Percentiles rank a stretch among this genome's conserved stretches.
Evolutionary conservation across 2,329 filamentous ascomycete species (phyloP).

Genomic region (Diaporthe destruens): DNA sequence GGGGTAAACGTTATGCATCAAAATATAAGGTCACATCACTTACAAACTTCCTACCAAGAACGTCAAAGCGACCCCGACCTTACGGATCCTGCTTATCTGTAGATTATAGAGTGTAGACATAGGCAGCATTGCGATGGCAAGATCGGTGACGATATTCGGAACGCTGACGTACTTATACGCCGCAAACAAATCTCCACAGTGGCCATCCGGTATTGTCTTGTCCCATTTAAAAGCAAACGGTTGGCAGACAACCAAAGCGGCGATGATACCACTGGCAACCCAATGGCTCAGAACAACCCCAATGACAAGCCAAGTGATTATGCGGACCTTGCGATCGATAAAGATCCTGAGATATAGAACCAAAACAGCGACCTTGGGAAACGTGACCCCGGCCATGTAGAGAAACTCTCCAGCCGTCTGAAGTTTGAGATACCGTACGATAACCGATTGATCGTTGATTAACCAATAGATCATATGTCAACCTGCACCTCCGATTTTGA

Average conservation of each 20-base stretch:
- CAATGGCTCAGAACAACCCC: neutral
- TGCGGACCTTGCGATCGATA: neutral
- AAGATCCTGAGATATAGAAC: neutral
- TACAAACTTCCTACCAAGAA: constrained; percentile 4
- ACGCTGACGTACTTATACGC: neutral
- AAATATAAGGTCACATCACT: neutral
- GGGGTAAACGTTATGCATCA: too few relatives aligned
- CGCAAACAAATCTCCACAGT: neutral
- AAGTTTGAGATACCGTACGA: neutral
- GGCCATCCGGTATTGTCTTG: neutral
- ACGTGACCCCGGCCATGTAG: constrained; percentile 1
- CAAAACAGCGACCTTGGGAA: constrained; percentile 8
- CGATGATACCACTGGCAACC: neutral
- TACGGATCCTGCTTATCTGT: neutral
- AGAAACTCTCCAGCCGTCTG: neutral
- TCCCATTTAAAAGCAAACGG: constrained; percentile 11
- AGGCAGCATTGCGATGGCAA: neutral
- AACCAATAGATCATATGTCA: constrained; percentile 1
- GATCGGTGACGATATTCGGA: neutral
- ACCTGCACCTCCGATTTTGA: neutral
- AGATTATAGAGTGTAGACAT: neutral
- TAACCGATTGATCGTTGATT: neutral
- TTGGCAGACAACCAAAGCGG: neutral
- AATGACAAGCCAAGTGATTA: neutral
- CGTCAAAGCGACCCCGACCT: neutral